phyloP scores from a whole-genome alignment of 2,329 filamentous ascomycete species.

The Penicillium polonicum region DNA sequence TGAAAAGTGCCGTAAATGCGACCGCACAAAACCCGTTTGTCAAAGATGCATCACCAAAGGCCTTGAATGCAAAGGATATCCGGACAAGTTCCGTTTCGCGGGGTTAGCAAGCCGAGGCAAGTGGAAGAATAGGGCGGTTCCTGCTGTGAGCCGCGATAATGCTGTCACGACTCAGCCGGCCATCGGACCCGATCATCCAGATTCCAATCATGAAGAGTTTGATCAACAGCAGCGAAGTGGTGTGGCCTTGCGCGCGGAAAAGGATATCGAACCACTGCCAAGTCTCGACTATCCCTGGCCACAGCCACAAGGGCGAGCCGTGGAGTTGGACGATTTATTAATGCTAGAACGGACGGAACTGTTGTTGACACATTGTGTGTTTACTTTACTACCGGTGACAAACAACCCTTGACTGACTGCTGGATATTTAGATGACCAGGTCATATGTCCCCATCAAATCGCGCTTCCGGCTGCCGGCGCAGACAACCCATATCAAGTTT shows the following conservation, averaged over 20 bases:
- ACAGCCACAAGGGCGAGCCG: neutral
- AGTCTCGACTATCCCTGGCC: neutral
- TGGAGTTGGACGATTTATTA: slow-evolving; percentile 4
- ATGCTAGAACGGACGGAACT: slow-evolving; percentile 3
- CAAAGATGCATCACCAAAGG: slow-evolving; percentile 33
- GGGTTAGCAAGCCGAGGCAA: slow-evolving; percentile 33
- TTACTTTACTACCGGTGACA: neutral
- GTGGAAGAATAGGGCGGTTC: slow-evolving; percentile 29
- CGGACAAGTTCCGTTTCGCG: slow-evolving; percentile 34
- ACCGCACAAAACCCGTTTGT: slow-evolving; percentile 31
- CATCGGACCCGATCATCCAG: neutral
- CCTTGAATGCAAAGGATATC: slow-evolving; percentile 32
- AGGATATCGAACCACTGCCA: no score
- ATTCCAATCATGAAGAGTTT: neutral
- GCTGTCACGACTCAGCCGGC: neutral
- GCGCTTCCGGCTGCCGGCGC: slow-evolving; percentile 22
- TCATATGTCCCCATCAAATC: slow-evolving; percentile 33
- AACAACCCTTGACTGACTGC: neutral
- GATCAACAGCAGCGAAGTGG: neutral
- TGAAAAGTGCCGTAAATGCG: slow-evolving; percentile 35
- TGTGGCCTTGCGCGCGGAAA: no score
- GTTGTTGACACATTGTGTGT: slow-evolving; percentile 4
- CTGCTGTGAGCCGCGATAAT: slow-evolving; percentile 1
- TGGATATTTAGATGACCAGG: slow-evolving; percentile 22
- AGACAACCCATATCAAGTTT: slow-evolving; percentile 32